phyloP scores from a whole-genome alignment of 768 basidiomycete genomes.

The Leccinum longicurvipes region DNA sequence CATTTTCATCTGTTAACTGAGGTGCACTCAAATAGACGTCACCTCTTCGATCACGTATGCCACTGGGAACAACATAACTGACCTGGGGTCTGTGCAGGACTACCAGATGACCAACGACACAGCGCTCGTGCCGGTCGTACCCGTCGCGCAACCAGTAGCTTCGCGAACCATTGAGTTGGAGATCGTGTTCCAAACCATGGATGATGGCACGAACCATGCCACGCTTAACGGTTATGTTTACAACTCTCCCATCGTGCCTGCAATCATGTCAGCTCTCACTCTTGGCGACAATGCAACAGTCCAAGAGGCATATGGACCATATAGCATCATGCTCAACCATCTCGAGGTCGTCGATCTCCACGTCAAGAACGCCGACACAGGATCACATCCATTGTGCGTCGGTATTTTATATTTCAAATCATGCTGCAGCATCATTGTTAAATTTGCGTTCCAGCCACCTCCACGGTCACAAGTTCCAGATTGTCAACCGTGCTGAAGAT shows the following conservation, averaged over 20 bases:
- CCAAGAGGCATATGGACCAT: conserved; percentile 73
- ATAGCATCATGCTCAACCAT: conserved; percentile 72
- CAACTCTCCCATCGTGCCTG: conserved; percentile 68
- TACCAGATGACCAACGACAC: conserved; percentile 69
- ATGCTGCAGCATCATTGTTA: not conserved
- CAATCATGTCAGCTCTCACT: conserved; percentile 70
- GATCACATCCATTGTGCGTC: conserved; percentile 81
- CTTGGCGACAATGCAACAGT: conserved; percentile 72
- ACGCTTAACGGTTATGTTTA: conserved; percentile 71
- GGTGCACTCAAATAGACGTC: conserved; percentile 47
- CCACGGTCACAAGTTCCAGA: conserved; percentile 85
- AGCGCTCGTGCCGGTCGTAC: conserved; percentile 58
- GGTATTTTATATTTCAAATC: not conserved
- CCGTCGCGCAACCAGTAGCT: conserved; percentile 45
- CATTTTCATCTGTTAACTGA: not conserved
- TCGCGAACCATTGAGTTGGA: conserved; percentile 67
- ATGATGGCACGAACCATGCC: conserved; percentile 82
- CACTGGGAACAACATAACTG: conserved; percentile 46
- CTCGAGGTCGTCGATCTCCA: conserved; percentile 76
- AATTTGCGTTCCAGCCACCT: conserved; percentile 60
- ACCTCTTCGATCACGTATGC: conserved; percentile 83
- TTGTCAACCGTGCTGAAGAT: conserved; percentile 69
- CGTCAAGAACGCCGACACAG: conserved; percentile 65
- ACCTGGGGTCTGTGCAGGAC: conserved; percentile 49
- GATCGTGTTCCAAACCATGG: conserved; percentile 79